phyloP scores from a whole-genome alignment of 225 moss, liverwort and hornwort genomes.

The Bryoerythrophyllum caledonicum region DNA sequence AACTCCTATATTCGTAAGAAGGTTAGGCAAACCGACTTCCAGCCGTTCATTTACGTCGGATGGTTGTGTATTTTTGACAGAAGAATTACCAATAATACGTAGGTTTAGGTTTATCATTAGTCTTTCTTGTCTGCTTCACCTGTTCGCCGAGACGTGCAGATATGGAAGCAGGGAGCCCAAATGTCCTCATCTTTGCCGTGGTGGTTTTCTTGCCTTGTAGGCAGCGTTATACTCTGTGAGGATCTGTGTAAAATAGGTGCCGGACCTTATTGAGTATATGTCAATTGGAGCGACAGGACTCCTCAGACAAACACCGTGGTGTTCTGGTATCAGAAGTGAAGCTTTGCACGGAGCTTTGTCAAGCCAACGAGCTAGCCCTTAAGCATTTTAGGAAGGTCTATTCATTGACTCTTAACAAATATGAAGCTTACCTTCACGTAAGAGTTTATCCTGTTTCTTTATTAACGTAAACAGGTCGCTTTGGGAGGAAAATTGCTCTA shows the following conservation, averaged over 20 bases:
- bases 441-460: constrained; percentile 6
- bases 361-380: constrained; percentile 72
- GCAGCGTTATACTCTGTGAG: constrained; percentile 97
- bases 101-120: background rate
- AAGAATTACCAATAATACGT: background rate
- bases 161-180: constrained; percentile 5
- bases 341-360: constrained; percentile 91
- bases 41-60: constrained; percentile 7
- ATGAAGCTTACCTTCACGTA: background rate
- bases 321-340: constrained; percentile 93
- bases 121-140: background rate
- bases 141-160: background rate
- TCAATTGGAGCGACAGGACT: constrained; percentile 78
- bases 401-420: background rate
- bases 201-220: constrained; percentile 68
- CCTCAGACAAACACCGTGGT: constrained; percentile 95
- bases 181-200: constrained; percentile 29
- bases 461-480: background rate
- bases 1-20: constrained; percentile 97
- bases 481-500: constrained; percentile 7
- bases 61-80: background rate
- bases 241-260: constrained; percentile 90
- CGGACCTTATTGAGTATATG: constrained; percentile 89
- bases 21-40: constrained; percentile 43
- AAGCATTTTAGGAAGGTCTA: constrained; percentile 93